Base-by-base conservation (phyloP, 1,284 basidiomycete genomes). In the Rhodotorula sp. region DNA sequence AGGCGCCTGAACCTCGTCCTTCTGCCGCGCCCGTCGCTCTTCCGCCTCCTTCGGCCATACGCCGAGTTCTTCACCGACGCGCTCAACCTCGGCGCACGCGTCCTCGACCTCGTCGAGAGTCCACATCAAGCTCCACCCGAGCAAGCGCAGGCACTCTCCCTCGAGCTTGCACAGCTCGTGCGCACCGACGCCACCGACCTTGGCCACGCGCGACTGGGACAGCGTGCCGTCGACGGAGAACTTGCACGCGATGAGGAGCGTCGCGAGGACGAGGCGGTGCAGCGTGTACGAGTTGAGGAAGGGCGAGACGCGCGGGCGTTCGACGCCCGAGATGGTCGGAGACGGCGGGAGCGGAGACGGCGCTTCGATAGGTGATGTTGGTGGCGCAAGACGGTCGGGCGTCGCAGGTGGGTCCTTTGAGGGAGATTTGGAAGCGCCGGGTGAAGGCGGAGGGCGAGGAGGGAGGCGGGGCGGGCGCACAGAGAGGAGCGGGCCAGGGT, bases 241-340 rank as follows among this genome's bases (percentile, higher is more conserved):
- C 56, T 77, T 77, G 14, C 58, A 68, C 10, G 72, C 72, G 49
- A 75, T 67, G 61, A 78, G 68, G 21, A 78, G 64, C 23, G 62
- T 59, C 12, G 76, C 62, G 45, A 75, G 66, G 50, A 77, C 48
- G 27, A 78, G 64, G 17, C 77, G 73, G 27, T 78, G 77, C 34
- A 78, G 69, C 23, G 77, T 78, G 68, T 71, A 77, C 25, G 66
- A 61, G 67, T 75, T 75, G 55, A 74, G 52, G 44, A 75, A 55
- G 4, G 74, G 72, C 0, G 67, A 41, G 1, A 64, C 61, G 23
- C 58, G 49, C 7, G 49, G 61, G 2, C 54, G 54, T 4, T 44
- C 57, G 27, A 55, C 59, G 48, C 44, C 52, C 23, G 67, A 54
- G 34, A 67, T 56, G 52, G 60, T 57, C 25, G 56, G 61, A 25